Percentiles rank a stretch among this genome's conserved stretches.
Evolutionary conservation across 495 filamentous ascomycete genomes (phyloP).

Genomic region (Wilcoxina mikolae): DNA sequence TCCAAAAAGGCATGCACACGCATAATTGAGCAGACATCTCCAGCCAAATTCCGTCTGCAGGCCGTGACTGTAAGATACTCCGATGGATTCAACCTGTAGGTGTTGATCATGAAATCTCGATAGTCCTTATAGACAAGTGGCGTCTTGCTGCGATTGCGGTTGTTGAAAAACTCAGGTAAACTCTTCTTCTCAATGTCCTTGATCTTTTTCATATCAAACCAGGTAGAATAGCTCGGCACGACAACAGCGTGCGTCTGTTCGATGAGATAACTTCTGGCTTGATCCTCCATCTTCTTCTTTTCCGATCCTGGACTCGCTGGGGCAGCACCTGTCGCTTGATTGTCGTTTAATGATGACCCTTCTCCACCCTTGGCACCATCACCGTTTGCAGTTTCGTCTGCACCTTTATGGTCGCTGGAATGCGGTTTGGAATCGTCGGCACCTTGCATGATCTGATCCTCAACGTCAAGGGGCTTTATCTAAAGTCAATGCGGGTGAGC

Average conservation of each 20-base stretch:
- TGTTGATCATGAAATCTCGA: constrained; percentile 99
- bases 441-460: constrained; percentile 28
- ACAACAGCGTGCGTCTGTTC: constrained; percentile 88
- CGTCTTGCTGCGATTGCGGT: constrained; percentile 93
- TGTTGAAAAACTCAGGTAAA: constrained; percentile 95
- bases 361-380: constrained; percentile 20
- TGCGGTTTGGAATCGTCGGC: constrained; percentile 29
- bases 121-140: constrained; percentile 97
- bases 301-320: constrained; percentile 22
- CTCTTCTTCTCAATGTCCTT: constrained; percentile 80
- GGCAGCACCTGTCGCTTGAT: constrained; percentile 7
- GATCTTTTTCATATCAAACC: constrained; percentile 95
- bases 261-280: constrained; percentile 78
- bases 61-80: constrained; percentile 97
- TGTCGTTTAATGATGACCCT: constrained; percentile 7
- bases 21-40: constrained; percentile 98
- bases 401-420: constrained; percentile 19
- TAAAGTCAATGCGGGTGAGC: constrained; percentile 10
- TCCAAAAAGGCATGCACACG: constrained; percentile 96
- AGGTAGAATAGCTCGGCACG: constrained; percentile 86
- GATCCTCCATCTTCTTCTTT: constrained; percentile 68
- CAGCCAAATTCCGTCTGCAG: constrained; percentile 88
- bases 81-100: constrained; percentile 83
- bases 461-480: constrained; percentile 18
- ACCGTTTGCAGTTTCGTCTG: constrained; percentile 2